phyloP scores from a whole-genome alignment of 2,329 filamentous ascomycete species.

The Trichoderma sp. region DNA sequence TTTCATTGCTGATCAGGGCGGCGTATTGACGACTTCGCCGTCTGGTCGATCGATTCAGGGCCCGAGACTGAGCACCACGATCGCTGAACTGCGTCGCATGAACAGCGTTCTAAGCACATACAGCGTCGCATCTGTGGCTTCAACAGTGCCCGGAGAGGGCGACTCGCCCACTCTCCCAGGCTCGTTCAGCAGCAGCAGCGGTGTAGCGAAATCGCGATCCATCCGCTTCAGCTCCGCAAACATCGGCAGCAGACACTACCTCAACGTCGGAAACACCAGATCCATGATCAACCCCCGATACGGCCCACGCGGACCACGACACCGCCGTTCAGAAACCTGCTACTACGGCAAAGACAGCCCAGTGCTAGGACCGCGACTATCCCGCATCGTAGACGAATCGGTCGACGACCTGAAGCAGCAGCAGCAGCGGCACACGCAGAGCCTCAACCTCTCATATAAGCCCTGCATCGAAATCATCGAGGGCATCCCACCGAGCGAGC shows the following conservation, averaged over 20 bases:
- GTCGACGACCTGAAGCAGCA: constrained; percentile 15
- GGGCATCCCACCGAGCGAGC: neutral
- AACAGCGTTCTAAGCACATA: constrained; percentile 51
- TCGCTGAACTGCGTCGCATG: constrained; percentile 55
- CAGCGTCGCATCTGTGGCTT: constrained; percentile 40
- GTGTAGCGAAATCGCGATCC: neutral
- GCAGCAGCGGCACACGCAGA: constrained; percentile 22
- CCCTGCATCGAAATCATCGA: neutral
- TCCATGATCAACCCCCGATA: neutral
- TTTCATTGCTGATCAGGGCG: constrained; percentile 19
- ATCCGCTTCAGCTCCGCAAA: constrained; percentile 23
- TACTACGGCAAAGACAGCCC: constrained; percentile 32
- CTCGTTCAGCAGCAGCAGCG: neutral
- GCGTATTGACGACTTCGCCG: constrained; percentile 27
- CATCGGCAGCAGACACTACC: constrained; percentile 47
- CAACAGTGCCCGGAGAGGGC: constrained; percentile 27
- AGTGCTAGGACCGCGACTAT: constrained; percentile 20
- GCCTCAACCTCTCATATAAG: constrained; percentile 25
- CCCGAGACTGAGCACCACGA: constrained; percentile 38
- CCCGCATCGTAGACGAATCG: constrained; percentile 20
- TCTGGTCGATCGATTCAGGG: constrained; percentile 23
- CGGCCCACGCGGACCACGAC: constrained; percentile 10
- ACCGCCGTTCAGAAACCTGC: constrained; percentile 14
- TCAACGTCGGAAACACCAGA: constrained; percentile 38
- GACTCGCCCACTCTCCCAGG: constrained; percentile 41